phyloP scores from a whole-genome alignment of 805 yeast species.

The Pichia occidentalis region DNA sequence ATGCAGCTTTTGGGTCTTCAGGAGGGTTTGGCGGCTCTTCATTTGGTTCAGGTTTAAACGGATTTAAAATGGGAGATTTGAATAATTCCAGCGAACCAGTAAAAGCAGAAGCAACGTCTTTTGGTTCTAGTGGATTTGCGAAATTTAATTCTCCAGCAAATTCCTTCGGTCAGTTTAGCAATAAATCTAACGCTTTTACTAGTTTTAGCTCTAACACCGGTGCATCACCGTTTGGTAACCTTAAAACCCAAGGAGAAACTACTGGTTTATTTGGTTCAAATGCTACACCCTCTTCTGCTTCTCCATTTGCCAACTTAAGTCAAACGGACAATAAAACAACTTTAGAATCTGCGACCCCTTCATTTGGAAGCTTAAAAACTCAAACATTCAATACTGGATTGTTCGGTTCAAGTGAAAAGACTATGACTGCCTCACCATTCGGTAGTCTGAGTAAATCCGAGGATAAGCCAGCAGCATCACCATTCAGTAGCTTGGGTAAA shows the following conservation, averaged over 20 bases:
- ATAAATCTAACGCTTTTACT: not conserved
- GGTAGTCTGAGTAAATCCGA: no score
- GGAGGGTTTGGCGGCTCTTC: constrained; percentile 11
- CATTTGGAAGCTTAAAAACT: no score
- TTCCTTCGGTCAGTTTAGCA: constrained; percentile 12
- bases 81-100: no score
- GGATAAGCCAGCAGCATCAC: no score
- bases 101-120: no score
- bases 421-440: not conserved
- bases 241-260: not conserved
- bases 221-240: constrained; percentile 3
- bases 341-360: no score
- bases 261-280: not conserved
- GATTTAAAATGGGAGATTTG: not conserved
- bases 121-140: constrained; percentile 3
- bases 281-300: not conserved
- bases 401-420: no score
- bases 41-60: constrained; percentile 14
- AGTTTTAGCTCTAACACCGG: not conserved
- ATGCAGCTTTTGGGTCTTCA: constrained; percentile 4
- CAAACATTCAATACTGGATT: no score
- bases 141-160: not conserved
- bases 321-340: not conserved
- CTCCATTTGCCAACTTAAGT: constrained; percentile 3
- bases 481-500: no score